Evolutionary conservation across 768 basidiomycete species (phyloP).

Genomic region (Rhizopogon rudus): DNA sequence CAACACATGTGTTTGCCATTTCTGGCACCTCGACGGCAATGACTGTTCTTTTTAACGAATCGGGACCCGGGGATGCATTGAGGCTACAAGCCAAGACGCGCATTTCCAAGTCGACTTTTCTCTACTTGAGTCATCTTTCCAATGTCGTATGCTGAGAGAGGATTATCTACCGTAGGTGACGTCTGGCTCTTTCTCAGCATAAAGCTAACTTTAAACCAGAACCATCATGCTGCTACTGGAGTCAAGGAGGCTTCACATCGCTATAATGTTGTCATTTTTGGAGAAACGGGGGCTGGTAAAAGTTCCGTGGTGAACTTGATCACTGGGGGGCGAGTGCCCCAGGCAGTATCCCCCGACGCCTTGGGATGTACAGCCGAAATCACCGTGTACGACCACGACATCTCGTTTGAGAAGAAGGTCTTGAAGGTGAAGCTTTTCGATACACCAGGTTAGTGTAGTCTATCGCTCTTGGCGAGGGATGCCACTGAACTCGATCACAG

Average conservation of each 20-base stretch:
- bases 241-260: neutral
- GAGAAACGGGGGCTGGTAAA: constrained; percentile 28
- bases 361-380: constrained; percentile 10
- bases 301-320: constrained; percentile 28
- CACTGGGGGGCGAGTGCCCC: constrained; percentile 27
- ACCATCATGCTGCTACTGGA: too few species aligned
- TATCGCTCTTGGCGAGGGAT: constrained; percentile 8
- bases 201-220: neutral
- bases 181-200: neutral
- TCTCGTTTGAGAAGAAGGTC: neutral
- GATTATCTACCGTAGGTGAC: neutral
- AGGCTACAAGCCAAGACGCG: neutral
- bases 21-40: too few species aligned
- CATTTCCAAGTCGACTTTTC: too few species aligned
- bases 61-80: too few species aligned
- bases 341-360: constrained; percentile 15
- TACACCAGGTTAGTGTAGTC: constrained; percentile 1
- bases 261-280: constrained; percentile 25
- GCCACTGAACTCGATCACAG: constrained; percentile 14
- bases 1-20: too few species aligned
- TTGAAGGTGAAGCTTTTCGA: constrained; percentile 11
- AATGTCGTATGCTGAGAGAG: neutral
- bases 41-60: too few species aligned
- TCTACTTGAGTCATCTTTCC: neutral
- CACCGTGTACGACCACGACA: neutral